Base-by-base conservation (phyloP, 495 filamentous ascomycete genomes). In the Evansstolkia leycettana region DNA sequence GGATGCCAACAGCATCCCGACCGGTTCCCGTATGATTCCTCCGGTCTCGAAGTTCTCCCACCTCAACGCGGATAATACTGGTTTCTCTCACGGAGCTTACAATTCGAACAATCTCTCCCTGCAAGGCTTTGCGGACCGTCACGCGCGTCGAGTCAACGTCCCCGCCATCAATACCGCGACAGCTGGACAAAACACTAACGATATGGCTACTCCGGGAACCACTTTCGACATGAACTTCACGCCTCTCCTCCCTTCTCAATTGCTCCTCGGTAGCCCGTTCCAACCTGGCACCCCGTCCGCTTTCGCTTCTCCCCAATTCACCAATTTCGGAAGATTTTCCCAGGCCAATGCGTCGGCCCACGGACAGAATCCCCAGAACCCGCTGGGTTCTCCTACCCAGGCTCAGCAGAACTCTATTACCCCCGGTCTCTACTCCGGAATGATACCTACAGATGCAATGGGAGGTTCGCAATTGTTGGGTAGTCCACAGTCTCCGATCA, bases 201-300 rank as follows among this genome's bases (percentile, higher is more conserved):
- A 89, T 33, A 77, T 95, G 76, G 72, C 82, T 36, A 84, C 79
- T 8, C 87, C 90, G 14, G 86, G 84, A 35, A 86, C 84, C 26
- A 85, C 72, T 20, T 94, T 83, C 51, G 88, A 96, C 52, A 94
- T 96, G 92, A 88, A 95, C 59, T 95, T 94, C 59, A 94, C 90
- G 28, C 88, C 92, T 31, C 70, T 98, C 40, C 72, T 98, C 7
- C 90, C 90, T 10, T 94, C 90, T 6, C 84, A 94, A 58, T 72
- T 98, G 45, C 76, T 98, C 16, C 76, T 98, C 16, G 90, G 90
- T 23, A 94, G 86, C 58, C 90, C 90, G 10, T 96, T 96, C 55
- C 89, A 96, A 59, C 86, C 90, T 6, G 90, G 89, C 25, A 93
- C 83, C 7, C 89, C 89, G 4, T 82, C 80, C 17, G 77, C 82